A percentile compares a stretch with the other conserved stretches of the same genome.
Conservation (phyloP, 257 asterid genomes). For the Perilla frutescens region DNA sequence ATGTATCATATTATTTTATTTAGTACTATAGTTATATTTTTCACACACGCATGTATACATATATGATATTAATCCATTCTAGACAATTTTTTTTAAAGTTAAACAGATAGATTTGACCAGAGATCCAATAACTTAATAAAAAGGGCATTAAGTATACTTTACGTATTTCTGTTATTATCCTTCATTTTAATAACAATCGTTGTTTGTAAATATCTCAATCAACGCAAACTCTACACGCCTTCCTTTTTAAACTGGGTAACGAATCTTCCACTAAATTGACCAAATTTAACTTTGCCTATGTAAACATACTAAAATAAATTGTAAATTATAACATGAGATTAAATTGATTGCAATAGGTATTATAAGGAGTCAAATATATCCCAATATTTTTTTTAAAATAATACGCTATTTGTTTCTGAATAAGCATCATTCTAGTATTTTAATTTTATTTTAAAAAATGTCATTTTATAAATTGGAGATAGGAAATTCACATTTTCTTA, state of each 20-base stretch:
- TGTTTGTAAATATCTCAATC: conserved; percentile 8
- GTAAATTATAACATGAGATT: neutral
- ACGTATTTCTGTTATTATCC: conserved; percentile 29
- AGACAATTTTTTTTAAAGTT: too few relatives aligned
- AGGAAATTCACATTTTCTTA: too few relatives aligned
- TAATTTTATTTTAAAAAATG: too few relatives aligned
- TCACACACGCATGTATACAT: too few relatives aligned
- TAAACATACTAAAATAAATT: neutral
- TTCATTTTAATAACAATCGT: neutral
- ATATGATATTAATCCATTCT: too few relatives aligned
- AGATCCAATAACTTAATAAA: too few relatives aligned
- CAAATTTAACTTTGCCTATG: neutral
- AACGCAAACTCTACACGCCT: neutral
- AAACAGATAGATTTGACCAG: too few relatives aligned
- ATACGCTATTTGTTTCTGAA: neutral
- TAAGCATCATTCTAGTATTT: too few relatives aligned
- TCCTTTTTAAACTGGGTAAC: neutral
- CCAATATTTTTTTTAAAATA: neutral
- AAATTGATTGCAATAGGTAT: neutral
- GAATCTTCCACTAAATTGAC: neutral
- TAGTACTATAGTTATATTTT: too few relatives aligned
- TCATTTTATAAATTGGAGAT: too few relatives aligned
- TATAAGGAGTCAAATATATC: neutral
- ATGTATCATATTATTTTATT: too few relatives aligned
- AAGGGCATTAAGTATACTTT: neutral